These are phyloP conservation scores for Ceratobasidium sp. DNA, from an alignment of 1,284 basidiomycete species.

Conservation along the genomic window DNA sequence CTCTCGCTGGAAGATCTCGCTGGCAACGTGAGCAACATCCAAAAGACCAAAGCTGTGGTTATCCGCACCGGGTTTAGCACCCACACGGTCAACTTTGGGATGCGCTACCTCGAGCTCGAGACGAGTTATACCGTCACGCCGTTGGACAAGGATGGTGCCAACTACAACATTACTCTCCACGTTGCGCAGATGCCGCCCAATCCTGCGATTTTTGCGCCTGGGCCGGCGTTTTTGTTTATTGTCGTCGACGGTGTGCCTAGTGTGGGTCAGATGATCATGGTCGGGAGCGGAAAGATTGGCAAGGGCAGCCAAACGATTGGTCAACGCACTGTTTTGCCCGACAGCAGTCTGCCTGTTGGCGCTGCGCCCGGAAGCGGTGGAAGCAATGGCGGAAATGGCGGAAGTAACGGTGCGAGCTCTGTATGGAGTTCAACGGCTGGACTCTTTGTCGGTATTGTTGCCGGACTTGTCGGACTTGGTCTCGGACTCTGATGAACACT, in stretches of 20 bases:
- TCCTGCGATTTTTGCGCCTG: conserved; percentile 83
- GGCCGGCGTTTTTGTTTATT: conserved; percentile 83
- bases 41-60: conserved; percentile 72
- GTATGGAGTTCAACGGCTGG: no score
- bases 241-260: conserved; percentile 84
- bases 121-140: conserved; percentile 37
- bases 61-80: conserved; percentile 88
- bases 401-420: neutral
- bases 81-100: conserved; percentile 64
- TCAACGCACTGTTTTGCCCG: conserved; percentile 49
- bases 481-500: no score
- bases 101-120: conserved; percentile 39
- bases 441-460: no score
- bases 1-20: conserved; percentile 65
- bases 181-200: conserved; percentile 83
- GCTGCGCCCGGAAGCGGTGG: neutral
- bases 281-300: conserved; percentile 82
- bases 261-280: conserved; percentile 74
- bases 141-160: neutral
- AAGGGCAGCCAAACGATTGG: conserved; percentile 38
- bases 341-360: conserved; percentile 21
- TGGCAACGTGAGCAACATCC: conserved; percentile 57
- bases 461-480: no score
- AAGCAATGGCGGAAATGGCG: neutral
- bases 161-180: conserved; percentile 62